These are phyloP conservation scores for Vachellia pachyceras DNA, from an alignment of 306 rosid genomes.

Conservation along the genomic window DNA sequence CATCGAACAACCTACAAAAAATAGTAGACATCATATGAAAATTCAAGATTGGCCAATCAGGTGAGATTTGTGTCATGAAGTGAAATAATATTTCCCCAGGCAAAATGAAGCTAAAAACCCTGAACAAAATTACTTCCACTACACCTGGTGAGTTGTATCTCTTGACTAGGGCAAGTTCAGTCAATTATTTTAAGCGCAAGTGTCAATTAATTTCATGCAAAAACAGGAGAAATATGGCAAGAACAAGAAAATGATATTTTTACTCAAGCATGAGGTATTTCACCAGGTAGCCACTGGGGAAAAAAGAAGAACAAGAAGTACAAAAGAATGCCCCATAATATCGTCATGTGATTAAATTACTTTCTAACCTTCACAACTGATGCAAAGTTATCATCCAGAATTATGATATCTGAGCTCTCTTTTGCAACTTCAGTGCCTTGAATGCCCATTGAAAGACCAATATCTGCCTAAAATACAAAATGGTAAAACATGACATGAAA, in stretches of 20 bases:
- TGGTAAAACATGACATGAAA: slow-evolving; percentile 41
- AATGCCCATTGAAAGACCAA: slow-evolving; percentile 99
- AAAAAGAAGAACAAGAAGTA: slow-evolving; percentile 6
- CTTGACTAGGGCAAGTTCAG: slow-evolving; percentile 26
- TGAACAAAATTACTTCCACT: not conserved
- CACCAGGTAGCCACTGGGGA: slow-evolving; percentile 7
- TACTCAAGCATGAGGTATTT: slow-evolving; percentile 3
- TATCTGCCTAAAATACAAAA: slow-evolving; percentile 91
- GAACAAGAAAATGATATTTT: slow-evolving; percentile 24
- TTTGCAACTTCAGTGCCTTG: slow-evolving; percentile 99
- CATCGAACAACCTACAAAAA: slow-evolving; percentile 88
- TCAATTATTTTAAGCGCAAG: slow-evolving; percentile 16
- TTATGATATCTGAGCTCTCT: slow-evolving; percentile 97
- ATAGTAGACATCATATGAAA: slow-evolving; percentile 22
- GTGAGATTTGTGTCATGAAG: slow-evolving; percentile 7
- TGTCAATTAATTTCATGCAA: slow-evolving; percentile 24
- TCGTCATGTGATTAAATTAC: slow-evolving; percentile 27
- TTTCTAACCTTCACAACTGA: slow-evolving; percentile 85
- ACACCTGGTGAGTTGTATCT: slow-evolving; percentile 25
- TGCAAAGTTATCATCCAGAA: slow-evolving; percentile 94
- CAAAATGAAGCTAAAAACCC: slow-evolving; percentile 26
- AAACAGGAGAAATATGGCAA: slow-evolving; percentile 14
- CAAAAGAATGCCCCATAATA: slow-evolving; percentile 20
- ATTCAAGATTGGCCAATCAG: slow-evolving; percentile 30
- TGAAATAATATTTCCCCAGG: slow-evolving; percentile 17